Base-by-base conservation (phyloP, 495 filamentous ascomycete species). In the Collariella sp. region DNA sequence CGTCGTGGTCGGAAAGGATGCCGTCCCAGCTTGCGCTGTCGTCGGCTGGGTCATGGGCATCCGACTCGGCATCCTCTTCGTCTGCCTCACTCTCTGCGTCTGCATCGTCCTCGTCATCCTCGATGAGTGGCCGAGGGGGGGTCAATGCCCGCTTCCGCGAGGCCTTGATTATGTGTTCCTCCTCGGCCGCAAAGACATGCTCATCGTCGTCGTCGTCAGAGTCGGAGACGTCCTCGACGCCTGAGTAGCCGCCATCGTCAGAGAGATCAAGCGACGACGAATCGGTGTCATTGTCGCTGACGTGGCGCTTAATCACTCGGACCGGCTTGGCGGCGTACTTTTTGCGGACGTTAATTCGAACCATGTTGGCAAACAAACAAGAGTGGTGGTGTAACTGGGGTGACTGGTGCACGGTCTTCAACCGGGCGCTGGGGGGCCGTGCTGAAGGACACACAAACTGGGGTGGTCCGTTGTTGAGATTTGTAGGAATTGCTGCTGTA, bases 221-320 rank as follows among this genome's bases (percentile, higher is more conserved):
- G 44, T 90, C 87, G 51, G 79, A 85, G 55, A 94, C 85, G 35
- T 87, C 80, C 58, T 90, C 84, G 33, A 91, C 83, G 16, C 76
- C 87, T 13, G 82, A 83, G 63, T 87, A 86, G 42, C 77, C 79
- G 50, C 85, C 83, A 52, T 89, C 83, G 54, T 86, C 80, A 6
- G 82, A 80, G 31, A 78, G 72, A 60, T 76, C 65, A 46, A 76
- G 63, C 0, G 75, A 76, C 11, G 71, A 73, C 44, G 71, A 71
- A 19, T 70, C 70, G 26, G 70, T 74, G 48, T 57, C 67, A 33
- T 31, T 9, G 26, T 31, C 26, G 26, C 26, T 31, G 5, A 5
- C 5, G 26, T 66, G 68, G 55, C 69, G 68, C 56, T 65, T 71
- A 46, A 61, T 59, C 51, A 56, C 62, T 64, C 69, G 75, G 67